phyloP scores from a whole-genome alignment of 148 eudicot genomes.

The Vaccinium myrtillus region DNA sequence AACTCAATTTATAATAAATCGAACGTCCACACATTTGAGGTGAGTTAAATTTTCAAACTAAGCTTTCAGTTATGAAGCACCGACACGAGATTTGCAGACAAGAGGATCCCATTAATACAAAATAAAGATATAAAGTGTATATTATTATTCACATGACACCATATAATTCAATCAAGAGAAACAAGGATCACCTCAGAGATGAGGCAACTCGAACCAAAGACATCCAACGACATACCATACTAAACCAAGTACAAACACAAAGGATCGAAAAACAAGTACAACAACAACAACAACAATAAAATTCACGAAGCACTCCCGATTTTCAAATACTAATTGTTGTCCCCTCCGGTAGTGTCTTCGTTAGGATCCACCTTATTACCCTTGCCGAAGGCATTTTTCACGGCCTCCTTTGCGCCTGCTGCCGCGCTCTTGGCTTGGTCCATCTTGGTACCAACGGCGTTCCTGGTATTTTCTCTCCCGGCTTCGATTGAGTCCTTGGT shows the following conservation, averaged over 20 bases:
- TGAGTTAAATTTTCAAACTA: too few species aligned
- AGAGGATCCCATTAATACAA: too few species aligned
- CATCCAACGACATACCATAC: not conserved
- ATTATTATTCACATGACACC: too few species aligned
- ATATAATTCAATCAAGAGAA: not conserved
- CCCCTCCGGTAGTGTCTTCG: not conserved
- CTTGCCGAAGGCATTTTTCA: constrained; percentile 57
- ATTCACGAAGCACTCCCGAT: not conserved
- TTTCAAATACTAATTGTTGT: not conserved
- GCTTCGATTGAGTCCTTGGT: constrained; percentile 53
- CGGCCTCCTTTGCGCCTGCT: constrained; percentile 38
- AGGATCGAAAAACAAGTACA: not conserved
- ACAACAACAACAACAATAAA: not conserved
- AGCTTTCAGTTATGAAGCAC: too few species aligned
- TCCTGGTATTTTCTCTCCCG: constrained; percentile 59
- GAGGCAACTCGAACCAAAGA: not conserved
- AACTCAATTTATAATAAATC: too few species aligned
- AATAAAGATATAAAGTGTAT: too few species aligned
- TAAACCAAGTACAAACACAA: not conserved
- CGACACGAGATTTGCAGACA: too few species aligned
- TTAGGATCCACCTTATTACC: not conserved
- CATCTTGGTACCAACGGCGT: constrained; percentile 43
- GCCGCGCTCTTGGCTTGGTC: constrained; percentile 33
- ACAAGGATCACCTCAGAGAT: not conserved
- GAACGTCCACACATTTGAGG: too few species aligned